Percentiles rank a stretch among this genome's conserved stretches.
Conservation (phyloP, 805 yeast species). For the Yarrowia yakushimensis region DNA sequence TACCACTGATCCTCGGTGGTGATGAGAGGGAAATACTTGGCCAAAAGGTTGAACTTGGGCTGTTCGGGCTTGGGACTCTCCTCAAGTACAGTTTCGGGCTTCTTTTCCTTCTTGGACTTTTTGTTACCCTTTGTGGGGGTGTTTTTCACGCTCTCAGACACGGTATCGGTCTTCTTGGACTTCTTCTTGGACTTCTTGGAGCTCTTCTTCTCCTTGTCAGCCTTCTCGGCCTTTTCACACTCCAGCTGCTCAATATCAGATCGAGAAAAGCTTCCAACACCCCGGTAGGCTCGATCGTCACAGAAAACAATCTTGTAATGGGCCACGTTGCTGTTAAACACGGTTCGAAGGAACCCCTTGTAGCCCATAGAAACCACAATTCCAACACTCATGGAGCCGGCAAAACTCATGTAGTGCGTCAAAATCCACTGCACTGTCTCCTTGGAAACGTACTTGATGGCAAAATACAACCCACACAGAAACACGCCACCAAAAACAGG, state of each 20-base stretch:
- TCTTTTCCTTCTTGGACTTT: not conserved
- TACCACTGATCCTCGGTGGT: conserved; percentile 14
- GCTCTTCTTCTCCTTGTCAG: conserved; percentile 44
- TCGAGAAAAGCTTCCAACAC: conserved; percentile 28
- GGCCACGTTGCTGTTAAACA: conserved; percentile 15
- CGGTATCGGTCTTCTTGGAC: conserved; percentile 15
- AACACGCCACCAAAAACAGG: conserved; percentile 46
- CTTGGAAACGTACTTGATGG: conserved; percentile 38
- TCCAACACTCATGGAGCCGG: conserved; percentile 40
- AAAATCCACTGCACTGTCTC: conserved; percentile 39
- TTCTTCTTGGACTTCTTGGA: conserved; percentile 25
- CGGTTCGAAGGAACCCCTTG: conserved; percentile 23
- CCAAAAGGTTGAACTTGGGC: not conserved
- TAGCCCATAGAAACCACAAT: conserved; percentile 32
- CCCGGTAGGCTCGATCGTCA: conserved; percentile 16
- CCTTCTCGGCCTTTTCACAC: conserved; percentile 42
- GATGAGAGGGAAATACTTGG: conserved; percentile 2
- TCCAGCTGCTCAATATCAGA: conserved; percentile 39
- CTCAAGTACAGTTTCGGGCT: not conserved
- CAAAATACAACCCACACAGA: conserved; percentile 43
- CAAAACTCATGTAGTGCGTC: conserved; percentile 39
- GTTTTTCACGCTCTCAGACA: not conserved
- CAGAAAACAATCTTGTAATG: conserved; percentile 26
- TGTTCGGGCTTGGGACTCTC: not conserved
- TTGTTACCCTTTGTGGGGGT: not conserved